phyloP scores from a whole-genome alignment of 2,329 filamentous ascomycete species.

The Stagonosporopsis rhizophila region DNA sequence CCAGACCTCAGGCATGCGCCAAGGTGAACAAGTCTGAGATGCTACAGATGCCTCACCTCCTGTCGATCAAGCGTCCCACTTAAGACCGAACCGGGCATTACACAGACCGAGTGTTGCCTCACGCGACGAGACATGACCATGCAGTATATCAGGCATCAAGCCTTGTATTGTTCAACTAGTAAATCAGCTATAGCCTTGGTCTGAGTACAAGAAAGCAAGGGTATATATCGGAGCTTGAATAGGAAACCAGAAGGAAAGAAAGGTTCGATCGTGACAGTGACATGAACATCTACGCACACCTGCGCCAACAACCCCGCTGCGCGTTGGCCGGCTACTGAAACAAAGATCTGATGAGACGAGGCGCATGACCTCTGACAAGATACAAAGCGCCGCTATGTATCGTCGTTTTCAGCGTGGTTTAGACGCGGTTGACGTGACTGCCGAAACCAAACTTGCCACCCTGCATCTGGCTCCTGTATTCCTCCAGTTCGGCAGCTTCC shows the following conservation, averaged over 20 bases:
- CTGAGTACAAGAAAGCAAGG: constrained; percentile 18
- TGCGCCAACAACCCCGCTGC: constrained; percentile 16
- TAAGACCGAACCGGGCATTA: no score
- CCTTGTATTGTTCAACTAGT: constrained; percentile 14
- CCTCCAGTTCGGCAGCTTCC: constrained; percentile 46
- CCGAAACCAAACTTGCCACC: constrained; percentile 33
- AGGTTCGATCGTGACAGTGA: constrained; percentile 19
- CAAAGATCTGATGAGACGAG: constrained; percentile 2
- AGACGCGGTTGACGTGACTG: constrained; percentile 19
- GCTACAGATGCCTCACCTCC: not conserved
- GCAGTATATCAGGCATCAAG: constrained; percentile 13
- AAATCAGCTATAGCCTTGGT: constrained; percentile 21
- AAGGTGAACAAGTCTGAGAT: not conserved
- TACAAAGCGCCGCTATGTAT: not conserved
- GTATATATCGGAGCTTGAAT: constrained; percentile 13
- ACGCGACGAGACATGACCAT: not conserved
- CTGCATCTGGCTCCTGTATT: constrained; percentile 43
- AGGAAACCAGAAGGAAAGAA: constrained; percentile 3
- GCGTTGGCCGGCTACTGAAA: constrained; percentile 19
- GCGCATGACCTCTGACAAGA: not conserved
- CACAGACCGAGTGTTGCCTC: not conserved
- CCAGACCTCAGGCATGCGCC: not conserved
- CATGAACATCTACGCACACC: constrained; percentile 20
- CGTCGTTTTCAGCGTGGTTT: not conserved
- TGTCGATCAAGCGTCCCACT: not conserved